phyloP scores from a whole-genome alignment of 179 eudicot species.

The Patellifolia procumbens region DNA sequence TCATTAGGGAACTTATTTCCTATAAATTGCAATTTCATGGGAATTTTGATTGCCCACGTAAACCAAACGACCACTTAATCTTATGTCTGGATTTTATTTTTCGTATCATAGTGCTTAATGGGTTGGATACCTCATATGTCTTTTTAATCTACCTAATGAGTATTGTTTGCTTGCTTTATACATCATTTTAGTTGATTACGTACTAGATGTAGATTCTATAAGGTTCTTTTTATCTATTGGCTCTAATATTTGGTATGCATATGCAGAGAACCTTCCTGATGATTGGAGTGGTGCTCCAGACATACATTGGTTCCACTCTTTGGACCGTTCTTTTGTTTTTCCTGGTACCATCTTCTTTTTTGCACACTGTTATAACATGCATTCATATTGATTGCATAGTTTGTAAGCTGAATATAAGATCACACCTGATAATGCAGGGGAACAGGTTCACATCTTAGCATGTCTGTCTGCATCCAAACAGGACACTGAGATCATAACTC shows the following conservation, averaged over 20 bases:
- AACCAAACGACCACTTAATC: too few relatives aligned
- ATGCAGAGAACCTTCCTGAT: slow-evolving; percentile 73
- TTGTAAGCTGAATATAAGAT: slow-evolving; percentile 4
- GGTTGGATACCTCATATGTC: background rate
- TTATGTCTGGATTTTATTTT: too few relatives aligned
- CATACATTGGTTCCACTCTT: slow-evolving; percentile 54
- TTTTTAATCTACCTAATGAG: background rate
- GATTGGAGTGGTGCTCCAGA: slow-evolving; percentile 64
- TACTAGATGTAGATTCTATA: background rate
- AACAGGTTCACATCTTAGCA: slow-evolving; percentile 79
- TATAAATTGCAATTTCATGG: too few relatives aligned
- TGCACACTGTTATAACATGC: background rate
- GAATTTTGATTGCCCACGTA: too few relatives aligned
- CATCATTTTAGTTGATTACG: background rate
- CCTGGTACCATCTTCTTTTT: slow-evolving; percentile 56
- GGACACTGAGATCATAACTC: slow-evolving; percentile 78
- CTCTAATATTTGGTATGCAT: slow-evolving; percentile 22
- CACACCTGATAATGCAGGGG: slow-evolving; percentile 51
- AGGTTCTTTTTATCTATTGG: background rate
- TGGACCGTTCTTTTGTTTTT: slow-evolving; percentile 86
- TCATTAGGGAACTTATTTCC: too few relatives aligned
- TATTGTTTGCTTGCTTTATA: slow-evolving; percentile 5
- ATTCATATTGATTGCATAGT: slow-evolving; percentile 1
- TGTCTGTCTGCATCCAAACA: slow-evolving; percentile 80
- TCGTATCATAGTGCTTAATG: too few relatives aligned